phyloP scores from a whole-genome alignment of 2,329 filamentous ascomycete genomes.

The Hirsutella minnesotensis region DNA sequence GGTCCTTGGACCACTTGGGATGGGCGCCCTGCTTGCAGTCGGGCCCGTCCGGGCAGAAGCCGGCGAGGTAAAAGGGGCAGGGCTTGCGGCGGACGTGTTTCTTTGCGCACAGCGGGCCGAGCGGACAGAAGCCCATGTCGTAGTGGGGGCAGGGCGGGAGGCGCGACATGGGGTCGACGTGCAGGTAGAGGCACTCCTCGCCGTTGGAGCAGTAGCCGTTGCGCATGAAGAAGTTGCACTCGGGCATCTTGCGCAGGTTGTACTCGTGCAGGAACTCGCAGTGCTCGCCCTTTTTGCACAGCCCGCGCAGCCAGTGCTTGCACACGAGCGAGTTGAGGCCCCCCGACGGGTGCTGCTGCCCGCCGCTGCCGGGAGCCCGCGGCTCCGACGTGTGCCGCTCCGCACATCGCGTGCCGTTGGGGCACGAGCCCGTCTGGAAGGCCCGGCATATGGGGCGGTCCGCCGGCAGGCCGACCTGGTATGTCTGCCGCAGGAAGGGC shows the following conservation, averaged over 20 bases:
- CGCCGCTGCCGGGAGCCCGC: constrained; percentile 6
- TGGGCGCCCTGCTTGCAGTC: constrained; percentile 73
- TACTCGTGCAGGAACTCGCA: constrained; percentile 99
- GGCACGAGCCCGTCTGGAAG: constrained; percentile 77
- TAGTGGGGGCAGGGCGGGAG: constrained; percentile 80
- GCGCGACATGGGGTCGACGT: constrained; percentile 73
- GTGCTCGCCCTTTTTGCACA: constrained; percentile 93
- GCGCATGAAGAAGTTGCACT: constrained; percentile 91
- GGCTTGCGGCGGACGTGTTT: constrained; percentile 75
- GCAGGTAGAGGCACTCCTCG: constrained; percentile 89
- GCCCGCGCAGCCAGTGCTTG: constrained; percentile 95
- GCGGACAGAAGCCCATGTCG: constrained; percentile 85
- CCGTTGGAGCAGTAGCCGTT: constrained; percentile 95
- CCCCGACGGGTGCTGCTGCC: constrained; percentile 19
- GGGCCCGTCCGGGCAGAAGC: constrained; percentile 79
- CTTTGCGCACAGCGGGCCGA: constrained; percentile 78
- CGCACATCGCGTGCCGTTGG: constrained; percentile 70
- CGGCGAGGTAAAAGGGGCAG: constrained; percentile 79
- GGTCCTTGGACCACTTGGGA: constrained; percentile 65
- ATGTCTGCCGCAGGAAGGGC: constrained; percentile 71
- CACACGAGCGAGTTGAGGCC: constrained; percentile 79
- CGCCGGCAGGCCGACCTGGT: constrained; percentile 71
- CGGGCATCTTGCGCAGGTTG: constrained; percentile 94
- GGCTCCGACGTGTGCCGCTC: constrained; percentile 59
- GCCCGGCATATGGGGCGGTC: constrained; percentile 75